These are phyloP conservation scores for Trichosporon asahii DNA, from an alignment of 1,284 basidiomycete species.

Conservation along the genomic window DNA sequence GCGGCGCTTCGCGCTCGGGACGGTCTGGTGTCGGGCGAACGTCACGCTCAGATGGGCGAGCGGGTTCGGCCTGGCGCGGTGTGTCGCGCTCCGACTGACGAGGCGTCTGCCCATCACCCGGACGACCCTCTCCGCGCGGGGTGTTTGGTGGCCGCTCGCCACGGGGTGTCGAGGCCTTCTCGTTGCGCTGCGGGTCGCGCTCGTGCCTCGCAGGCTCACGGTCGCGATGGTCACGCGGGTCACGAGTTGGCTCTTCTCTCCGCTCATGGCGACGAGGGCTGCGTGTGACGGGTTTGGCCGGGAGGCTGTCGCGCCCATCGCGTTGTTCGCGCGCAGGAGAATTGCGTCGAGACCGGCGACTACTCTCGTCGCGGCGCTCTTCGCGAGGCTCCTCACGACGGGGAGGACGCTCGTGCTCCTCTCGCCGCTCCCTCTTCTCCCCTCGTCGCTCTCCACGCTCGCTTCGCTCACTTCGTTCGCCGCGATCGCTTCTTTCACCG, in stretches of 20 bases:
- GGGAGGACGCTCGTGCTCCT: conserved; percentile 10
- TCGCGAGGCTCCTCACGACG: conserved; percentile 5
- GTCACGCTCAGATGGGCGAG: neutral
- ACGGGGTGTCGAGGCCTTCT: neutral
- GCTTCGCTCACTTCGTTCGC: conserved; percentile 7
- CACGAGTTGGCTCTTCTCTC: conserved; percentile 9
- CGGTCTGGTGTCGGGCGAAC: neutral
- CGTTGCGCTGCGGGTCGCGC: conserved; percentile 3
- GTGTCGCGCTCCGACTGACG: neutral
- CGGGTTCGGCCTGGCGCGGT: neutral
- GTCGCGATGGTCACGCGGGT: conserved; percentile 6
- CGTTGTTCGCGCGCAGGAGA: neutral
- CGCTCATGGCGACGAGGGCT: conserved; percentile 10
- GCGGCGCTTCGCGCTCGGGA: conserved; percentile 5
- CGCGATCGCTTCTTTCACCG: conserved; percentile 1
- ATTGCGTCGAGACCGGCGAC: conserved; percentile 5
- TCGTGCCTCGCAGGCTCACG: neutral
- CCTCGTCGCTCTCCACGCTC: neutral
- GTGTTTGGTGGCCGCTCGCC: neutral
- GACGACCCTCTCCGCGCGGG: conserved; percentile 8
- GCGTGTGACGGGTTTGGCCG: neutral
- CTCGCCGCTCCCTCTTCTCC: conserved; percentile 5
- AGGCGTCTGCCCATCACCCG: neutral
- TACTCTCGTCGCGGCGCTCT: neutral
- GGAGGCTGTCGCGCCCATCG: conserved; percentile 4